phyloP scores from a whole-genome alignment of 148 eudicot species.

The Euryodendron excelsum region DNA sequence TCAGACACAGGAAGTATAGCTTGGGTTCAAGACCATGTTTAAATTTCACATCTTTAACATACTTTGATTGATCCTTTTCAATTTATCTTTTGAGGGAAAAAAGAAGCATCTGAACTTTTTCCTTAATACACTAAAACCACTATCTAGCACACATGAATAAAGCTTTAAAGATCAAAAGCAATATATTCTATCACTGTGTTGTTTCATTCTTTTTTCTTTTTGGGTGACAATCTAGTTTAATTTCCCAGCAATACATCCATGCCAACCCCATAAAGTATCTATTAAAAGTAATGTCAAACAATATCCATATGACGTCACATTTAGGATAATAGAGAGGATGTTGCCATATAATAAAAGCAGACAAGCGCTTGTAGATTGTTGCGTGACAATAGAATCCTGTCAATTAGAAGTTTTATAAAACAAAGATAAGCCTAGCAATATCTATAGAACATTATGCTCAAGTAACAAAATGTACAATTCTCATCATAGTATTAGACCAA shows the following conservation, averaged over 20 bases:
- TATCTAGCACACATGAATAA: not conserved
- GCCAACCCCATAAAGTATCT: not conserved
- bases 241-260: not conserved
- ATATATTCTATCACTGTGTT: not conserved
- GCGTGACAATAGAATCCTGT: not conserved
- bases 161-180: not conserved
- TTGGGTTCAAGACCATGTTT: not conserved
- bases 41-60: not conserved
- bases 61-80: not conserved
- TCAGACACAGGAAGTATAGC: not conserved
- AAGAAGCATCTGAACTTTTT: not conserved
- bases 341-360: not conserved
- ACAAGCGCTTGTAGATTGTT: not conserved
- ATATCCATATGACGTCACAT: not conserved
- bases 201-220: not conserved
- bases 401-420: not conserved
- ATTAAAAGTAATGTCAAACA: too few species aligned
- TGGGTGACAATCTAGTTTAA: not conserved
- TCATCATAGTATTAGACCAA: not conserved
- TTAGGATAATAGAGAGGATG: not conserved
- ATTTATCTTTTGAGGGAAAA: not conserved
- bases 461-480: not conserved
- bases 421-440: not conserved
- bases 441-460: too few species aligned
- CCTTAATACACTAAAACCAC: not conserved